Conservation (phyloP, 148 eudicot genomes). For the Hydrangea macrophylla region DNA sequence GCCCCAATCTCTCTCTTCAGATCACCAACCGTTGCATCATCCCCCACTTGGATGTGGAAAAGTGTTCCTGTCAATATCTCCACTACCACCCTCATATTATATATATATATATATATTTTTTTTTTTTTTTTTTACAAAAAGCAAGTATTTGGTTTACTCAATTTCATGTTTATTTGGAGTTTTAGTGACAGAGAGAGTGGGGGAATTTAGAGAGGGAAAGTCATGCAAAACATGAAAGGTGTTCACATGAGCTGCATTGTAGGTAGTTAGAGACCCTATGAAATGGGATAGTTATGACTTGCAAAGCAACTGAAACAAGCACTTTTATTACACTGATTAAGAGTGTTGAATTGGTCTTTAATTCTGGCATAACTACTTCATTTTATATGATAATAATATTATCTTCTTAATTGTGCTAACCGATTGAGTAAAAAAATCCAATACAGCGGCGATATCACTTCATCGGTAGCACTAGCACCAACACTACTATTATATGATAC, state of each 20-base stretch:
- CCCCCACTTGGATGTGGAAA: conserved; percentile 38
- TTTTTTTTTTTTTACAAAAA: conserved; percentile 8
- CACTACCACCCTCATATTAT: conserved; percentile 40
- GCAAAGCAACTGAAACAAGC: neutral
- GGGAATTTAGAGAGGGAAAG: neutral
- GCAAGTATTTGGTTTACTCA: neutral
- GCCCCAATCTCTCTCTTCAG: conserved; percentile 41
- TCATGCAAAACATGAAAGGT: neutral
- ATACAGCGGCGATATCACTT: too few relatives aligned
- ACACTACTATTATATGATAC: too few relatives aligned
- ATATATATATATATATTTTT: too few relatives aligned
- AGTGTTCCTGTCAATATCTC: conserved; percentile 51
- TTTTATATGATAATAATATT: neutral
- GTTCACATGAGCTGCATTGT: conserved; percentile 17
- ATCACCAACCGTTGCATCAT: conserved; percentile 43
- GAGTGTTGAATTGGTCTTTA: neutral
- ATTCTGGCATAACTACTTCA: neutral
- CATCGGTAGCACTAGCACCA: too few relatives aligned
- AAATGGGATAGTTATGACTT: neutral
- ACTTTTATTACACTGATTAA: neutral
- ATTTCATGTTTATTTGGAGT: neutral
- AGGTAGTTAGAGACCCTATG: neutral
- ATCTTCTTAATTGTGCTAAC: neutral
- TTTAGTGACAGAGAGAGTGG: conserved; percentile 8
- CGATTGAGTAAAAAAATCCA: too few relatives aligned